phyloP scores from a whole-genome alignment of 1,284 basidiomycete genomes.

The Melampsora americana region DNA sequence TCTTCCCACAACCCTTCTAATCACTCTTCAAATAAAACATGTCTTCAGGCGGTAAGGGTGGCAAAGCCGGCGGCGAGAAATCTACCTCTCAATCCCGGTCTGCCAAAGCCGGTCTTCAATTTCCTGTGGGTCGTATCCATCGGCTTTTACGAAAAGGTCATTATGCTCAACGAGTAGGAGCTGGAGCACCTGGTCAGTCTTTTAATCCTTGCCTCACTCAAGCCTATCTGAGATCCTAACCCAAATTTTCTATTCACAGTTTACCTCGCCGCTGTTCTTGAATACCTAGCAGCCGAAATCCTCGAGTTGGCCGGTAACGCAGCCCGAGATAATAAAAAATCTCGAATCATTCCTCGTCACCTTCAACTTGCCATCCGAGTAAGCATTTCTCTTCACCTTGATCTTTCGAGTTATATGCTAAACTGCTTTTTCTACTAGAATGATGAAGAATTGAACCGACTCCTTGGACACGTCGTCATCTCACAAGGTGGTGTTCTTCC shows the following conservation, averaged over 20 bases:
- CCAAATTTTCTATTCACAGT: slow-evolving; percentile 59
- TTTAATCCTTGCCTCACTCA: neutral
- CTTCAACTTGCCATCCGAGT: slow-evolving; percentile 74
- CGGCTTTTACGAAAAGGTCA: slow-evolving; percentile 80
- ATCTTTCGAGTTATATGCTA: neutral
- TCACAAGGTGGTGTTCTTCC: slow-evolving; percentile 88
- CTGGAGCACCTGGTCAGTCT: slow-evolving; percentile 67
- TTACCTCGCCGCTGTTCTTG: slow-evolving; percentile 78
- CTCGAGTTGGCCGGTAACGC: slow-evolving; percentile 83
- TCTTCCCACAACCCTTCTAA: neutral
- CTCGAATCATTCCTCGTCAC: slow-evolving; percentile 86
- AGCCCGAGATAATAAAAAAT: slow-evolving; percentile 68
- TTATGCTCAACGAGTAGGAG: slow-evolving; percentile 74
- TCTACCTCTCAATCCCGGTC: slow-evolving; percentile 63
- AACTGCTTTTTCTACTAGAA: slow-evolving; percentile 35
- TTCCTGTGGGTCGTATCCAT: slow-evolving; percentile 84
- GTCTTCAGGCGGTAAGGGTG: slow-evolving; percentile 41
- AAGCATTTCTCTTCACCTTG: neutral
- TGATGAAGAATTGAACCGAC: slow-evolving; percentile 63
- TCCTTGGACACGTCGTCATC: slow-evolving; percentile 79
- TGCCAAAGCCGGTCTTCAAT: slow-evolving; percentile 72
- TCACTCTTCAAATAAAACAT: neutral
- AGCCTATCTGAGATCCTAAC: neutral
- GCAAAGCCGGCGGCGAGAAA: slow-evolving; percentile 44
- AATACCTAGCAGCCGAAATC: slow-evolving; percentile 81